Evolutionary conservation across 805 yeast genomes (phyloP), one percentile per base, ranked within the genome.

Genomic region (Isabelozyma heimii): DNA sequence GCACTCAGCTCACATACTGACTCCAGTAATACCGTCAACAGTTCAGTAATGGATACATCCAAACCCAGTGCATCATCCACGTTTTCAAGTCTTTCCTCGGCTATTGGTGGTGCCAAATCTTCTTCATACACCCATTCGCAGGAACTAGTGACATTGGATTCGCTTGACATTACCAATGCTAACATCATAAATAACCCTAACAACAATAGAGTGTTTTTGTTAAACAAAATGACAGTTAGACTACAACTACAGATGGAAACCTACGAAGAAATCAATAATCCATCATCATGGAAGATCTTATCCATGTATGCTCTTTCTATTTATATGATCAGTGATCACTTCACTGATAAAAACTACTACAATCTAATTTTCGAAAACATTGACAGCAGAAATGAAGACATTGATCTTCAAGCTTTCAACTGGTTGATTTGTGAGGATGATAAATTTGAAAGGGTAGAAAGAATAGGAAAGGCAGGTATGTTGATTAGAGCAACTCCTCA

Each of bases 401-500:
- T 39, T 27, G 56, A 54, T 9, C n/a, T 42, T 30, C 47, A 47
- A 8, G 43, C 48, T n/a, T 58, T 52, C 47, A 58, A 50, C 51
- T 73, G 77, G 77, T 49, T 63, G 13, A 61, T 73, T 40, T 41
- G 55, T 17, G 72, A 65, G 24, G 66, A 62, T 15, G 66, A 63
- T 8, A 66, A 60, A 45, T 51, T 47, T 28, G 57, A 60, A 38
- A 54, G 66, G 26, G 56, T 72, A 16, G 70, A 72, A 50, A 58
- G 62, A 45, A 72, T 73, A 28, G 79, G 79, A 9, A 73, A 69
- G 47, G 79, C 79, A 7, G 79, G 75, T 8, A 56, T 73, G 49
- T 62, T 73, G 52, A 61, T 73, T 41, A 66, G 62, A 47, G 67
- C 55, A 1, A 51, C 56, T n/a, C 61, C 62, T 8, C 54, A 57